These are phyloP conservation scores for Hypoxylon sp. DNA, from an alignment of 2,329 filamentous ascomycete species.

Conservation along the genomic window DNA sequence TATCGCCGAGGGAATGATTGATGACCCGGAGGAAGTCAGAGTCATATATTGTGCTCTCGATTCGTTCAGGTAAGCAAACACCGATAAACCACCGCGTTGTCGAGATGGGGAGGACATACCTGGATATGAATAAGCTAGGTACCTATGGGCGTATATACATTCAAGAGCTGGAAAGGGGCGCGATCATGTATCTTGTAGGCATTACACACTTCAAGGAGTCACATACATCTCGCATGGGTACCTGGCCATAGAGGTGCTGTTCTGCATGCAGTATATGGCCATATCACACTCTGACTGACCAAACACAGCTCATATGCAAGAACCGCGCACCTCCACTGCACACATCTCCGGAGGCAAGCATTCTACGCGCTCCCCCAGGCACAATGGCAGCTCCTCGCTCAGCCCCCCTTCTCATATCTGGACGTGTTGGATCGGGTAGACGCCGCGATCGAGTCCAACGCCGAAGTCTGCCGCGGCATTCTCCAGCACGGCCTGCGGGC, in stretches of 20 bases:
- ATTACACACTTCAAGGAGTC: constrained; percentile 9
- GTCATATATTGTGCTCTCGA: constrained; percentile 85
- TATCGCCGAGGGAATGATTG: constrained; percentile 69
- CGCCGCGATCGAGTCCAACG: constrained; percentile 87
- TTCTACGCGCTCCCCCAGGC: constrained; percentile 88
- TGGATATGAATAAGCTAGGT: no score
- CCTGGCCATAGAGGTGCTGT: not conserved
- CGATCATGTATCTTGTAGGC: constrained; percentile 25
- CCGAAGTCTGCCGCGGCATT: constrained; percentile 81
- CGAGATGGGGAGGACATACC: no score
- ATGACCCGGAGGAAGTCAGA: constrained; percentile 80
- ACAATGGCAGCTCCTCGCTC: constrained; percentile 84
- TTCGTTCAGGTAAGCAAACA: constrained; percentile 79
- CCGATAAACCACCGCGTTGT: constrained; percentile 3
- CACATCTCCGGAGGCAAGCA: constrained; percentile 86
- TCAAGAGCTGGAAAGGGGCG: constrained; percentile 16
- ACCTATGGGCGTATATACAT: constrained; percentile 1
- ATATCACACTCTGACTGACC: constrained; percentile 24
- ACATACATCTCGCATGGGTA: no score
- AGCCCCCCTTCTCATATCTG: constrained; percentile 82
- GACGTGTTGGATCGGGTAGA: constrained; percentile 82
- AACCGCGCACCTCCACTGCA: constrained; percentile 86
- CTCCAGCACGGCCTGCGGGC: constrained; percentile 72
- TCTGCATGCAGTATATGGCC: not conserved
- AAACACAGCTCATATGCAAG: constrained; percentile 78